These are phyloP conservation scores for Lipomyces starkeyi DNA, from an alignment of 805 yeast genomes.

Conservation along the genomic window DNA sequence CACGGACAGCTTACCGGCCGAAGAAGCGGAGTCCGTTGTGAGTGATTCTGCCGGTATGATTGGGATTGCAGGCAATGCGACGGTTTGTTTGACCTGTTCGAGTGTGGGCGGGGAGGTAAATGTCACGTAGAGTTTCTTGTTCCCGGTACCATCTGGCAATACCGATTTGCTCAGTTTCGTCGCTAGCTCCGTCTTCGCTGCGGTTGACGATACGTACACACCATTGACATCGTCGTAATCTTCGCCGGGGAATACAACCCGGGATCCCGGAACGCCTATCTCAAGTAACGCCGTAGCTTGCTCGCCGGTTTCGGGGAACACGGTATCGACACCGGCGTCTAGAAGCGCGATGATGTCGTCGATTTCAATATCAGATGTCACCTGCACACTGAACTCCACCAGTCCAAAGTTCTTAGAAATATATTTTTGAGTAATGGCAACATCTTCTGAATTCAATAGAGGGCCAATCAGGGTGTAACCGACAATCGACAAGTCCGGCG, in stretches of 20 bases:
- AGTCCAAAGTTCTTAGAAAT: slow-evolving; percentile 27
- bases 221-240: slow-evolving; percentile 34
- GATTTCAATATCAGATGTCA: slow-evolving; percentile 44
- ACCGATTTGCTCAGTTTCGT: slow-evolving; percentile 30
- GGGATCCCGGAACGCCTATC: slow-evolving; percentile 59
- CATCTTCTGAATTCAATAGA: slow-evolving; percentile 21
- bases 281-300: slow-evolving; percentile 47
- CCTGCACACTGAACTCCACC: slow-evolving; percentile 42
- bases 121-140: slow-evolving; percentile 35
- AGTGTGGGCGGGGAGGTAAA: slow-evolving; percentile 28
- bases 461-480: slow-evolving; percentile 23
- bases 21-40: slow-evolving; percentile 27
- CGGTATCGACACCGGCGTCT: slow-evolving; percentile 62
- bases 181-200: slow-evolving; percentile 24
- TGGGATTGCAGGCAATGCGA: slow-evolving; percentile 33
- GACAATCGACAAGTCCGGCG: slow-evolving; percentile 21
- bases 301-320: slow-evolving; percentile 49
- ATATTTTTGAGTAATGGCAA: slow-evolving; percentile 15
- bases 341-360: slow-evolving; percentile 59
- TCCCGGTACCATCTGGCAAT: slow-evolving; percentile 31
- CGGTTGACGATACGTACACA: slow-evolving; percentile 21
- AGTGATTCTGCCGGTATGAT: slow-evolving; percentile 35
- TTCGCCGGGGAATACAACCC: slow-evolving; percentile 50
- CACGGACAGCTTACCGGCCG: slow-evolving; percentile 30
- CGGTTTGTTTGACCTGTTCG: slow-evolving; percentile 15